A percentile compares a stretch with the other conserved stretches of the same genome.
phyloP scores from a whole-genome alignment of 2,329 filamentous ascomycete genomes.

The Botrytis cinerea region DNA sequence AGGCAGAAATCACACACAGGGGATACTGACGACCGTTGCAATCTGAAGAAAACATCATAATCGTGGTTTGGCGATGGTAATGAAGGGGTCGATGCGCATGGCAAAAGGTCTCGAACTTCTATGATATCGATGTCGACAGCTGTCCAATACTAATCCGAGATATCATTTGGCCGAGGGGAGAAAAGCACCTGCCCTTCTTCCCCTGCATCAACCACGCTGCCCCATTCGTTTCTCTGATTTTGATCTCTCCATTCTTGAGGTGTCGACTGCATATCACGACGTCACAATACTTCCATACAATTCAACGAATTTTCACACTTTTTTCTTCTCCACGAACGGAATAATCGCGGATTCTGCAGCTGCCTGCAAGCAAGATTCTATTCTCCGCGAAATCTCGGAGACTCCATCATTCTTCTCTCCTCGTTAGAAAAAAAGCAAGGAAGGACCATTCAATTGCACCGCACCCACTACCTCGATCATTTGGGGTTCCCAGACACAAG shows the following conservation, averaged over 20 bases:
- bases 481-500: neutral
- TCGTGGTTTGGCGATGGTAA: neutral
- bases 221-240: neutral
- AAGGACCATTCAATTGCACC: constrained; percentile 1
- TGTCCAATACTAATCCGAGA: neutral
- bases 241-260: neutral
- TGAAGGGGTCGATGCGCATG: constrained; percentile 16
- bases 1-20: neutral
- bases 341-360: neutral
- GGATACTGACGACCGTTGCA: neutral
- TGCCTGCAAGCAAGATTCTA: neutral
- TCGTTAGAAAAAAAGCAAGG: constrained; percentile 7
- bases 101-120: constrained; percentile 1
- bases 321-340: constrained; percentile 1
- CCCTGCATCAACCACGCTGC: constrained; percentile 6
- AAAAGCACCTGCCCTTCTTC: neutral
- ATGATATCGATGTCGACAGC: neutral
- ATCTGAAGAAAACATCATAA: neutral
- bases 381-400: constrained; percentile 9
- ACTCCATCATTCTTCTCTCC: neutral
- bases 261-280: constrained; percentile 12
- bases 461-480: neutral
- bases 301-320: neutral
- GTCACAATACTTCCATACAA: constrained; percentile 10
- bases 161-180: neutral